A percentile compares a stretch with the other conserved stretches of the same genome.
Conservation (phyloP, 1,139 yeast species). For the Hansenula sp. region DNA sequence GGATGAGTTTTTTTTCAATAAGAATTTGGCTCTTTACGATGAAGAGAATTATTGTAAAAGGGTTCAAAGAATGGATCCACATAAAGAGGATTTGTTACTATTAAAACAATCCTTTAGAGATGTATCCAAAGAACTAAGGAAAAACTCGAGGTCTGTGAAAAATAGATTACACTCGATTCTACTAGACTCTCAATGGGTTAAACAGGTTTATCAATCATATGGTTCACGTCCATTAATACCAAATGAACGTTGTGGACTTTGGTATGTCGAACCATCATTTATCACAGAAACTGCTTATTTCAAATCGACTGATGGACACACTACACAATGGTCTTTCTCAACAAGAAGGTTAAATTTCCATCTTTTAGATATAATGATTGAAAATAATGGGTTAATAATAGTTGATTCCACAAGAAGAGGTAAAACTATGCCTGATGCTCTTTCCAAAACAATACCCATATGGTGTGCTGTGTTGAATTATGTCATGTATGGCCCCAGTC, state of each 20-base stretch:
- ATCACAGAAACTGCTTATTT: conserved; percentile 57
- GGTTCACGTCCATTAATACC: conserved; percentile 45
- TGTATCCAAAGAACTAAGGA: not conserved
- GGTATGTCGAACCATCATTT: conserved; percentile 60
- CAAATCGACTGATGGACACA: conserved; percentile 90
- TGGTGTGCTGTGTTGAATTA: conserved; percentile 83
- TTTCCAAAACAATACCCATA: conserved; percentile 81
- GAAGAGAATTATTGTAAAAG: conserved; percentile 24
- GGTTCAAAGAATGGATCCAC: not conserved
- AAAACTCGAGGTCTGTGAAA: conserved; percentile 35
- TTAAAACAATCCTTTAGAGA: not conserved
- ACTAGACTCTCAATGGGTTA: conserved; percentile 49
- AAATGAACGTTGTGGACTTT: conserved; percentile 82
- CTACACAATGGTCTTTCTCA: conserved; percentile 74
- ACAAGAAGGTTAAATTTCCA: conserved; percentile 71
- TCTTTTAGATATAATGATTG: conserved; percentile 43
- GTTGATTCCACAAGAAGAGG: conserved; percentile 87
- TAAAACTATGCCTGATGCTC: conserved; percentile 79
- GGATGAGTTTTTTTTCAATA: too few relatives aligned
- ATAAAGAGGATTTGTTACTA: not conserved
- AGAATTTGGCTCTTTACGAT: too few relatives aligned
- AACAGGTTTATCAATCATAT: conserved; percentile 27
- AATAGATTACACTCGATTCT: conserved; percentile 70
- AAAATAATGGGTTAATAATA: conserved; percentile 47
- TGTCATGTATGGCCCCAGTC: conserved; percentile 36